Conservation (phyloP, 1,139 yeast species). For the Dujonia santamariae region DNA sequence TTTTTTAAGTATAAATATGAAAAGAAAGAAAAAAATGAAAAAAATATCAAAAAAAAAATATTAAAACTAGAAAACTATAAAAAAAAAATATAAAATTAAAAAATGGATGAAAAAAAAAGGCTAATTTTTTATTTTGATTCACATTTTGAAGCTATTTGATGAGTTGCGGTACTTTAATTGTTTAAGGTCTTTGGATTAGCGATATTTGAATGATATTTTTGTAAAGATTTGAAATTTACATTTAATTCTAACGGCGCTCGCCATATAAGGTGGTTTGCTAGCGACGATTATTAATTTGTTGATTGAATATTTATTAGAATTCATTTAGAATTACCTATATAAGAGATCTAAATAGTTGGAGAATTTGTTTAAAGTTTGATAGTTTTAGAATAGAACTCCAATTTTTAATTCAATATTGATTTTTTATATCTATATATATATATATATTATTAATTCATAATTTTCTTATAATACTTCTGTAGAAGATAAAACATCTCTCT, state of each 20-base stretch:
- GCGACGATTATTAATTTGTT: slow-evolving; percentile 6
- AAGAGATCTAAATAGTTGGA: no score
- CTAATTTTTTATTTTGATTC: slow-evolving; percentile 3
- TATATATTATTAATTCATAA: no score
- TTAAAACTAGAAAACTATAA: background rate
- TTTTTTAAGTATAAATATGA: background rate
- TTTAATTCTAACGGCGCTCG: slow-evolving; percentile 5
- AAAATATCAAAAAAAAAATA: background rate
- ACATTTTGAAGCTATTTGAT: background rate
- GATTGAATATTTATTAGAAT: no score
- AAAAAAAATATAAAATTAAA: slow-evolving; percentile 2
- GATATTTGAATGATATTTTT: no score
- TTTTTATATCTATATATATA: no score
- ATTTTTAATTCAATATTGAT: background rate
- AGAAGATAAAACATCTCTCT: background rate
- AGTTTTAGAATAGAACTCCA: no score
- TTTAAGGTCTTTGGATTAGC: background rate
- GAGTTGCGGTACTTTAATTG: background rate
- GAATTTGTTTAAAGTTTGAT: no score
- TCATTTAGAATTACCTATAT: no score
- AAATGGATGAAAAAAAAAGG: slow-evolving; percentile 3
- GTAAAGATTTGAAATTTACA: no score
- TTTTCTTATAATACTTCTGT: background rate
- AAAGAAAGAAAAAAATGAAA: slow-evolving; percentile 4
- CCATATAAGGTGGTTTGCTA: slow-evolving; percentile 1